Base-by-base conservation (phyloP, 1,139 yeast genomes). In the Magnusiomyces clavatus region DNA sequence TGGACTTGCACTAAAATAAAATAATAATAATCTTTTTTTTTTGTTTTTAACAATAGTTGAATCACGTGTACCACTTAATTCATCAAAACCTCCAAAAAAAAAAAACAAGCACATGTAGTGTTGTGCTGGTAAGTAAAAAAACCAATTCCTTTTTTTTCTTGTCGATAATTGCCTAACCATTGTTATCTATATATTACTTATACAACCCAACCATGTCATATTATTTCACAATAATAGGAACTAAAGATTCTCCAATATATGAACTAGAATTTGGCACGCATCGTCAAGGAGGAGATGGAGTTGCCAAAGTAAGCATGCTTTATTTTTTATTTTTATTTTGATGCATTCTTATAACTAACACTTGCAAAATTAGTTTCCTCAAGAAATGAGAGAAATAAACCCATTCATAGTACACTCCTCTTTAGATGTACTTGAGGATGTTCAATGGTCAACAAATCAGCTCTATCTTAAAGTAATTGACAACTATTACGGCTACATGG, bases 391-490 rank as follows among this genome's bases (percentile, higher is more conserved):
- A 61, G 97, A 90, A 64, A 71, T 90, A 48, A 81, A 85, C 61
- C 97, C 97, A 19, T 90, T 89, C 64, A 82, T 94, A 38, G 77
- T 92, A 41, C 95, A 92, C 65, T 79, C 96, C 0, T 81, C 97
- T 2, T 71, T 94, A 42, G 99, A 92, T 65, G 74, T 92, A 19
- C 82, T 94, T 1, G 97, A 92, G 60, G 96, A 89, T 60, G 71
- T 81, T 2, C 97, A 89, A 62, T 90, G 96, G 95, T 77, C 80
- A 48, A 73, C 80, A 13, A 79, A 76, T 57, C 75, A 77, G 44
- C 74, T 83, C 64, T 78, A 86, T 62, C 70, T 89, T 57, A 92
- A 92, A 47, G 80, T 80, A 49, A 79, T 92, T 16, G 98, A 92
- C 69, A 82, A 84, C 47, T 92, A 89, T 67, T 87, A 90, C 65